Evolutionary conservation across 768 basidiomycete species (phyloP), one percentile per base, ranked within the genome.

Genomic region (Agaricus blazei): DNA sequence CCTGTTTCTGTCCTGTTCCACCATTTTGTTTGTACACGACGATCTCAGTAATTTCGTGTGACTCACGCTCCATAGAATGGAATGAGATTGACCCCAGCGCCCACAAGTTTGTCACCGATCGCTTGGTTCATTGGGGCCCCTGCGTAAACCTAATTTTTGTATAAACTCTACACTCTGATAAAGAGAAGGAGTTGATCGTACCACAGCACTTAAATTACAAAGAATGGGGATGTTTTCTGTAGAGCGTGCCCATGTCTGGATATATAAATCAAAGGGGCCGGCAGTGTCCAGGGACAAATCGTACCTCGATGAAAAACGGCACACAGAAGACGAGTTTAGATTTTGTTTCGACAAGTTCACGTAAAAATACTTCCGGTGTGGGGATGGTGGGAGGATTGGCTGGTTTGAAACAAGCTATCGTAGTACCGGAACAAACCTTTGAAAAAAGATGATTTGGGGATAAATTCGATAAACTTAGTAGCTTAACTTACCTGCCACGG

Each of bases 61-160:
- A 64, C 71, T 58, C 50, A 77, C 63, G 66, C 57, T 24, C 75
- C 77, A 49, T 73, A 79, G 23, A 68, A 54, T 5, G 61, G 63
- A 4, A 54, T 34, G 1, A 76, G 45, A 1, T 60, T 57, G 1
- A 65, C 59, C 4, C 65, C 65, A 14, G 60, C 47, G 19, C 47
- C 12, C 2, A 55, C 51, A 23, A 65, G 57, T 15, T 28, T 27
- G 44, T 67, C 62, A 9, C 66, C 66, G 7, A 54, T 58, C 2
- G 61, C 62, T 49, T 66, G 57, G 6, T 69, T 65, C 15, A 66
- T 48, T 1, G 64, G 61, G 4, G 60, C 64, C 4, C 67, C 65
- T 2, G 57, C 64, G 48, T 58, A 65, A 29, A 63, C 49, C 66
- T 65, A 42, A 12, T 24, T 28, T 23, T 9, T 7, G n/a, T 44